phyloP scores from a whole-genome alignment of 2,329 filamentous ascomycete genomes.

The Apiospora malaysiana region DNA sequence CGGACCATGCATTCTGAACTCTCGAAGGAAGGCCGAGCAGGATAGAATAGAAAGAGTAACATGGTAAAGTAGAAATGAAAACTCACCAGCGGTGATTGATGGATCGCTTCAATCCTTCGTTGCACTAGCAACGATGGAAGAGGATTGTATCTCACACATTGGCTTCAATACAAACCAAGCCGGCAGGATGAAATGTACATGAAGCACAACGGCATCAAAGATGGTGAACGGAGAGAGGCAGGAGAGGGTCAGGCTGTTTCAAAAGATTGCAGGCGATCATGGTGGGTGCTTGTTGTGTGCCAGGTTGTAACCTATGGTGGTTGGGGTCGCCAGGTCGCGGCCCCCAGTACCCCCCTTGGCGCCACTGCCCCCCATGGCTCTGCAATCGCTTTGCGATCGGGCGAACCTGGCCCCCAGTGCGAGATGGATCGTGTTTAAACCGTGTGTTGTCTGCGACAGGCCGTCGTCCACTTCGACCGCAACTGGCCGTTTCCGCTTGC shows the following conservation, averaged over 20 bases:
- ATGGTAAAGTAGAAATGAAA: not conserved
- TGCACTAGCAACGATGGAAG: slow-evolving; percentile 4
- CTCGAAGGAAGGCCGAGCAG: not conserved
- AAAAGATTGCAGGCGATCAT: slow-evolving; percentile 23
- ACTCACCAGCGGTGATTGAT: not conserved
- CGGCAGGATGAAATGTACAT: slow-evolving; percentile 7
- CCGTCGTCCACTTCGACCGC: slow-evolving; percentile 14
- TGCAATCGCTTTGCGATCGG: slow-evolving; percentile 20
- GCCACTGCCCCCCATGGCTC: slow-evolving; percentile 17
- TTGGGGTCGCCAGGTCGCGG: slow-evolving; percentile 20
- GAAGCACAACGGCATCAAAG: slow-evolving; percentile 22
- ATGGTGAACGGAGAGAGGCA: slow-evolving; percentile 11
- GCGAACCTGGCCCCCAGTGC: slow-evolving; percentile 23
- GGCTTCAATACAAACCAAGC: slow-evolving; percentile 5
- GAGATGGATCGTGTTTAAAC: slow-evolving; percentile 14
- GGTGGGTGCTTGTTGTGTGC: slow-evolving; percentile 19
- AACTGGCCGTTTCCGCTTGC: slow-evolving; percentile 18
- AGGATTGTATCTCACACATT: not conserved
- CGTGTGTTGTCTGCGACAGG: slow-evolving; percentile 16
- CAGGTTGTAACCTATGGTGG: slow-evolving; percentile 10
- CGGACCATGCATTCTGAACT: slow-evolving; percentile 16
- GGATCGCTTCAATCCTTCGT: not conserved
- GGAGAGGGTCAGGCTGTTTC: slow-evolving; percentile 26
- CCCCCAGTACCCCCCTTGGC: slow-evolving; percentile 2
- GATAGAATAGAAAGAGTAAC: not conserved